phyloP scores from a whole-genome alignment of 495 filamentous ascomycete genomes.

The Hyaloscypha variabilis region DNA sequence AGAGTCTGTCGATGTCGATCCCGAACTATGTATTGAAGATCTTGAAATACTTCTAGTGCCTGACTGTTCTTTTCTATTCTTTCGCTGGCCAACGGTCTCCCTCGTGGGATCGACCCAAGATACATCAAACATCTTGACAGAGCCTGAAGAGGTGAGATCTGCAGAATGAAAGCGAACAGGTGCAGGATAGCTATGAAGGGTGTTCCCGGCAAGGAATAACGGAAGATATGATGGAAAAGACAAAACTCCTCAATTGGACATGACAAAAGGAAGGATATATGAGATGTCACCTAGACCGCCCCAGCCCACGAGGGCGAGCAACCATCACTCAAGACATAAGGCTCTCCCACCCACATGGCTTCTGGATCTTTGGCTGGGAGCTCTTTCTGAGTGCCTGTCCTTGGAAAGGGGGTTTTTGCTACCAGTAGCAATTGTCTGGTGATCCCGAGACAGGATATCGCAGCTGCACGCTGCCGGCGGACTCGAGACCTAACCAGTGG shows the following conservation, averaged over 20 bases:
- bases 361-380: neutral
- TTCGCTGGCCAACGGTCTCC: slow-evolving; percentile 47
- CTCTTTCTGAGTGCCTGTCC: neutral
- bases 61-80: slow-evolving; percentile 23
- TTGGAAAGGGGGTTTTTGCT: neutral
- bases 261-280: slow-evolving; percentile 2
- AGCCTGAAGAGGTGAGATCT: neutral
- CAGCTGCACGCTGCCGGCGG: neutral
- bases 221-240: neutral
- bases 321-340: neutral
- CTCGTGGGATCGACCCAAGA: slow-evolving; percentile 49
- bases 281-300: neutral
- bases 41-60: slow-evolving; percentile 11
- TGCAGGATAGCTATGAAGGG: neutral
- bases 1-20: slow-evolving; percentile 16
- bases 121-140: slow-evolving; percentile 50
- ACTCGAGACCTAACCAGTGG: slow-evolving; percentile 1
- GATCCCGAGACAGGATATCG: neutral
- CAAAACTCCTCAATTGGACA: neutral
- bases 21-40: slow-evolving; percentile 28
- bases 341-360: neutral
- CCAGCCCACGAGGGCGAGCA: slow-evolving; percentile 1
- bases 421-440: neutral
- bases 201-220: neutral
- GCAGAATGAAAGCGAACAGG: neutral